Conservation (phyloP, 208 protist species). For the Phytomonas sp. region DNA sequence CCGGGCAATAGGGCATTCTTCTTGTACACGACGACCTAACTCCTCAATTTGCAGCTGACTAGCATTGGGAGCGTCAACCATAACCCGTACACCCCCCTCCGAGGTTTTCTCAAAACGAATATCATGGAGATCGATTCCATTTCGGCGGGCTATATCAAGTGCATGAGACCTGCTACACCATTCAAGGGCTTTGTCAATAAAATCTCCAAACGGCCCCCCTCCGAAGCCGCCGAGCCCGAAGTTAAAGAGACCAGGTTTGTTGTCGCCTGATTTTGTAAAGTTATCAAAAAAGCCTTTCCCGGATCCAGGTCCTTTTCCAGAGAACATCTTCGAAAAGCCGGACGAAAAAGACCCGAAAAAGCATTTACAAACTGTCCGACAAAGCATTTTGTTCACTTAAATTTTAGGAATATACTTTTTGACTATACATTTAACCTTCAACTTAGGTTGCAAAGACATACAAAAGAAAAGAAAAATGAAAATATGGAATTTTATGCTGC, state of each 20-base stretch:
- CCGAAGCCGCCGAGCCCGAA: conserved; percentile 7
- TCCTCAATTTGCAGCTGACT: conserved; percentile 80
- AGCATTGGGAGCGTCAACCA: conserved; percentile 74
- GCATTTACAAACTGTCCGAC: conserved; percentile 19
- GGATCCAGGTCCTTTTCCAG: conserved; percentile 11
- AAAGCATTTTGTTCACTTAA: conserved; percentile 22
- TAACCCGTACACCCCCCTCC: conserved; percentile 64
- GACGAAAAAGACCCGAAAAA: conserved; percentile 33
- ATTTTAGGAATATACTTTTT: background rate
- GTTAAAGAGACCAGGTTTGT: conserved; percentile 7
- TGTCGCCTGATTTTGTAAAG: conserved; percentile 12
- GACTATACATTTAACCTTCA: background rate
- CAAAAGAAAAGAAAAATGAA: conserved; percentile 13
- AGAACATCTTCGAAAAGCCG: conserved; percentile 47
- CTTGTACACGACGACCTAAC: conserved; percentile 72
- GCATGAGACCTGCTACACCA: conserved; percentile 82
- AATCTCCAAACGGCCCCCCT: conserved; percentile 43
- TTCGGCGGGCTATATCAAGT: conserved; percentile 54
- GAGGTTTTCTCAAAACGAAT: conserved; percentile 70
- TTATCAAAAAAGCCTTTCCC: conserved; percentile 13
- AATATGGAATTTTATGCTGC: background rate
- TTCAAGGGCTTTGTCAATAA: conserved; percentile 78
- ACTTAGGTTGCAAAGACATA: background rate
- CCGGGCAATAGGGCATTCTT: conserved; percentile 83
- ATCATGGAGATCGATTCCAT: conserved; percentile 68